Conservation (phyloP, 169 alveolate species). For the Blepharisma undulans region DNA sequence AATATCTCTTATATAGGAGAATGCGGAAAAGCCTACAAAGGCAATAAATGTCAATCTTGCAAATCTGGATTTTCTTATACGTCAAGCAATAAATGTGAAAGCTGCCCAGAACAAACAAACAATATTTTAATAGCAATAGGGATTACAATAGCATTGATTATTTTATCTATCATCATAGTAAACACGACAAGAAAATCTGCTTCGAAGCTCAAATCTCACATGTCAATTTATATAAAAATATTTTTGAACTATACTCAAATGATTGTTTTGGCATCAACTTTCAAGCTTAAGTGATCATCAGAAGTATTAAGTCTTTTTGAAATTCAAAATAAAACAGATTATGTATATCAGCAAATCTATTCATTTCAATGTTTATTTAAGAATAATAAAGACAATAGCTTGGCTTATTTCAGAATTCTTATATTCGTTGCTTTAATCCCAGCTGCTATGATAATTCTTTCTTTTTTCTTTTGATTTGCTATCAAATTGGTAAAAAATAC, state of each 20-base stretch:
- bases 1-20: too few species aligned
- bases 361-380: conserved; percentile 29
- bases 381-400: background rate
- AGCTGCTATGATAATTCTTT: background rate
- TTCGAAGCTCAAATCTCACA: too few species aligned
- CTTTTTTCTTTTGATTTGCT: background rate
- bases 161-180: too few species aligned
- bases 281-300: conserved; percentile 26
- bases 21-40: too few species aligned
- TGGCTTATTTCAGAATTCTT: background rate
- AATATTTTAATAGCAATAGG: too few species aligned
- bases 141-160: too few species aligned
- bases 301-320: background rate
- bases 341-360: background rate
- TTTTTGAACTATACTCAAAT: background rate
- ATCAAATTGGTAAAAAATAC: background rate
- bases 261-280: background rate
- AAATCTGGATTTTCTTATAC: too few species aligned
- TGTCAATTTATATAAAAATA: conserved; percentile 17
- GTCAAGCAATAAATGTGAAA: too few species aligned
- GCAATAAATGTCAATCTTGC: background rate
- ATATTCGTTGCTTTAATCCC: background rate
- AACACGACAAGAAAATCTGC: too few species aligned
- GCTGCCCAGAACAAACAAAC: too few species aligned
- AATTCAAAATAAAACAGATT: background rate